A percentile compares a stretch with the other conserved stretches of the same genome.
Conservation (phyloP, 805 yeast species). For the Myxozyma udenii region DNA sequence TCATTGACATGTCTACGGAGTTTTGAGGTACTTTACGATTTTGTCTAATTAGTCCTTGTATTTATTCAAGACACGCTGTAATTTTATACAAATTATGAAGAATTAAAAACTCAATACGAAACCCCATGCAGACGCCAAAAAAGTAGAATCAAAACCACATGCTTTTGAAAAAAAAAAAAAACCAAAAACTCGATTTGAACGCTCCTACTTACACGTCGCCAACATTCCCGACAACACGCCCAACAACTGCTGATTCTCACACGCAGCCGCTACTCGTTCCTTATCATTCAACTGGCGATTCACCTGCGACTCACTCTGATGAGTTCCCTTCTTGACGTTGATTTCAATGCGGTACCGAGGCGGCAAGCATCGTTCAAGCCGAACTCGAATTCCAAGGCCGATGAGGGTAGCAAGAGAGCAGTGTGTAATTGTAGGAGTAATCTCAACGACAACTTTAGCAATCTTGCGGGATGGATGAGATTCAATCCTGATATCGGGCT, state of each 20-base stretch:
- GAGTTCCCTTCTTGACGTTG: constrained; percentile 83
- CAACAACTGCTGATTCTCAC: constrained; percentile 89
- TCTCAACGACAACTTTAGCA: constrained; percentile 73
- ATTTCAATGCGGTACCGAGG: constrained; percentile 77
- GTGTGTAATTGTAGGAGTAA: constrained; percentile 97
- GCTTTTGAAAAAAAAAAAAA: too few relatives aligned
- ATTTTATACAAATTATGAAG: too few relatives aligned
- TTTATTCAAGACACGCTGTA: too few relatives aligned
- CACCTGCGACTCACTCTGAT: constrained; percentile 92
- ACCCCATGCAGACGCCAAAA: not conserved
- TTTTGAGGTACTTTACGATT: too few relatives aligned
- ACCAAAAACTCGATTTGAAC: too few relatives aligned
- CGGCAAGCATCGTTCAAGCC: constrained; percentile 85
- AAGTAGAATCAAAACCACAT: too few relatives aligned
- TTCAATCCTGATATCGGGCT: constrained; percentile 69
- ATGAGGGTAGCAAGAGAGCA: constrained; percentile 94
- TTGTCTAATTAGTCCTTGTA: too few relatives aligned
- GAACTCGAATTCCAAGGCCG: constrained; percentile 89
- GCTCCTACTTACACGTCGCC: constrained; percentile 60
- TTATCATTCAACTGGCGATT: constrained; percentile 95
- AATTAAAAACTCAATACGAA: not conserved
- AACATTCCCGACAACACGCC: constrained; percentile 92
- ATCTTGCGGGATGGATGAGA: constrained; percentile 49
- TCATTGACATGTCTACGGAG: too few relatives aligned
- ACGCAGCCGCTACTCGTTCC: constrained; percentile 97